These are phyloP conservation scores for Trichocladium antarcticum DNA, from an alignment of 495 filamentous ascomycete species.

Conservation along the genomic window DNA sequence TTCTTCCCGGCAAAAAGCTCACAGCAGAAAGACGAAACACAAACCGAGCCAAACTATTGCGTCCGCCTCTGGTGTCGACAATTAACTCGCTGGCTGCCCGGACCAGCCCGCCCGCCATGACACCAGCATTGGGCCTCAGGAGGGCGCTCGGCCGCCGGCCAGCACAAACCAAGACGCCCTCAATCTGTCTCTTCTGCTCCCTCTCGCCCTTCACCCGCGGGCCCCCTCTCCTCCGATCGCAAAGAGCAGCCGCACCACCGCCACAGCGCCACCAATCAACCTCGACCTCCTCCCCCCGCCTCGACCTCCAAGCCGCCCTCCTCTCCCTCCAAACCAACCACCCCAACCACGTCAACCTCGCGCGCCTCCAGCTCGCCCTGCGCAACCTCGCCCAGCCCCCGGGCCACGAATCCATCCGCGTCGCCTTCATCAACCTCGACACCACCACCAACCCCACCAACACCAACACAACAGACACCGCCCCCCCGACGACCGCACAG, in stretches of 20 bases:
- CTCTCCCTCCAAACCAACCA: conserved; percentile 50
- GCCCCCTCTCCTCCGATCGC: conserved; percentile 3
- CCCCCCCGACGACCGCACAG: conserved; percentile 26
- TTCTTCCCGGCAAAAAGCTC: conserved; percentile 9
- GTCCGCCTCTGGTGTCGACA: not conserved
- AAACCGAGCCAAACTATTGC: too few species aligned
- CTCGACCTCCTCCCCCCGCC: conserved; percentile 23
- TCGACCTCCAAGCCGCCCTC: conserved; percentile 51
- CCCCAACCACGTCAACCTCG: conserved; percentile 56
- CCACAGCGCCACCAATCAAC: conserved; percentile 16
- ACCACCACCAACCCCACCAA: conserved; percentile 2
- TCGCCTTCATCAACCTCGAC: conserved; percentile 49
- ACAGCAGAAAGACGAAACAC: too few species aligned
- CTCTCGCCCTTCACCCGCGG: conserved; percentile 15
- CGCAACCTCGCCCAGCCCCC: conserved; percentile 58
- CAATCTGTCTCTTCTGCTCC: conserved; percentile 37
- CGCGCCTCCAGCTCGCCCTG: conserved; percentile 68
- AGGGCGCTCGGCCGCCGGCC: conserved; percentile 15
- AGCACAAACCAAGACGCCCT: conserved; percentile 6
- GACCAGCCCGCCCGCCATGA: conserved; percentile 18
- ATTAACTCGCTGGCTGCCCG: not conserved
- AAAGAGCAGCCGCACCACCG: not conserved
- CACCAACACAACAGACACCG: conserved; percentile 12
- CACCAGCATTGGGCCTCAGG: conserved; percentile 25
- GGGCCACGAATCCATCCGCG: conserved; percentile 52